A percentile compares a stretch with the other conserved stretches of the same genome.
Evolutionary conservation across 306 rosid species (phyloP).

Genomic region (Canavalia ensiformis): DNA sequence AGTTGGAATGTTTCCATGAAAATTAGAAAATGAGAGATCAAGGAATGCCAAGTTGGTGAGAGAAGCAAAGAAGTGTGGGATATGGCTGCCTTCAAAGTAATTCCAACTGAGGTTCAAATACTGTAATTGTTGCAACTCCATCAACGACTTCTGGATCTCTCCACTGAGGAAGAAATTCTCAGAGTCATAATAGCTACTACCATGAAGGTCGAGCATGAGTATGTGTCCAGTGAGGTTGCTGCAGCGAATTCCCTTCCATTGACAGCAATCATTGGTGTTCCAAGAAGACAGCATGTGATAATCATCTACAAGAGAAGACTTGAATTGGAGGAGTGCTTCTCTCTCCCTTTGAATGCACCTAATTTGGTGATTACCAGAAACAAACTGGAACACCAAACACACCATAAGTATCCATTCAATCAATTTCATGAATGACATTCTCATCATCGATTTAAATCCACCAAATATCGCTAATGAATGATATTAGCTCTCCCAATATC

Average conservation of each 20-base stretch:
- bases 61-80: neutral
- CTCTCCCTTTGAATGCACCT: slow-evolving; percentile 1
- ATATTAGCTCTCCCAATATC: no score
- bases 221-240: slow-evolving; percentile 25
- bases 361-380: neutral
- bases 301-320: no score
- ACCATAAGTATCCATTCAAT: neutral
- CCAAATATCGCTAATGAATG: no score
- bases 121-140: neutral
- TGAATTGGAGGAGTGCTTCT: slow-evolving; percentile 40
- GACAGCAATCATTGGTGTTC: slow-evolving; percentile 38
- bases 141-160: neutral
- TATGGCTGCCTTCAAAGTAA: neutral
- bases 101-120: neutral
- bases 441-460: no score
- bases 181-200: fast-evolving
- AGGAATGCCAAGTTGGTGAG: neutral
- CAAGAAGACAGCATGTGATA: slow-evolving; percentile 41
- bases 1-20: neutral
- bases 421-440: no score
- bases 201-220: neutral
- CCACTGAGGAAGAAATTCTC: neutral
- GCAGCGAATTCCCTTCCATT: slow-evolving; percentile 43
- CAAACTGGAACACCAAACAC: neutral
- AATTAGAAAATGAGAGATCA: neutral